A percentile compares a stretch with the other conserved stretches of the same genome.
These are phyloP conservation scores for Phytopythium cucurbitacearum DNA, from an alignment of 352 stramenopile species.

Conservation along the genomic window DNA sequence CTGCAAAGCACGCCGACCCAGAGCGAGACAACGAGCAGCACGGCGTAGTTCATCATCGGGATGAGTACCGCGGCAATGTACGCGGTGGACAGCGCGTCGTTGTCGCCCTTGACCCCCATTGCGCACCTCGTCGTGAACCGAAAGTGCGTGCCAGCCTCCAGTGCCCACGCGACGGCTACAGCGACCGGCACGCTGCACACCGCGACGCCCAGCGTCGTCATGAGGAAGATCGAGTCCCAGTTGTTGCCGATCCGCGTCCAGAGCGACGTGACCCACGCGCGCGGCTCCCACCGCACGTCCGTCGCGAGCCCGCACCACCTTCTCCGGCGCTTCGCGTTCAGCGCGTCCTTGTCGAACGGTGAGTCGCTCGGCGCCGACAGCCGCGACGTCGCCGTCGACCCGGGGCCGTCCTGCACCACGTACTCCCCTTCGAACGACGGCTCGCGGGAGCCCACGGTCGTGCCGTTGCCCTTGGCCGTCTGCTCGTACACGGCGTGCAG, in stretches of 20 bases:
- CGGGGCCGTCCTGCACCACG: slow-evolving; percentile 23
- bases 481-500: slow-evolving; percentile 28
- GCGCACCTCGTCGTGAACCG: slow-evolving; percentile 41
- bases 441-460: slow-evolving; percentile 13
- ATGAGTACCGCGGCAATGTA: slow-evolving; percentile 49
- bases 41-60: slow-evolving; percentile 56
- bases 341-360: slow-evolving; percentile 5
- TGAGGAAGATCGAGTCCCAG: slow-evolving; percentile 74
- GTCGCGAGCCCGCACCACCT: not conserved
- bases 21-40: slow-evolving; percentile 62
- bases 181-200: slow-evolving; percentile 45
- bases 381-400: slow-evolving; percentile 12
- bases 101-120: slow-evolving; percentile 19
- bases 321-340: slow-evolving; percentile 3
- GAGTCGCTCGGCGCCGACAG: slow-evolving; percentile 9
- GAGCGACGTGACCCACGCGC: slow-evolving; percentile 28
- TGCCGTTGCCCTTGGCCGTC: slow-evolving; percentile 13
- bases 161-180: slow-evolving; percentile 23
- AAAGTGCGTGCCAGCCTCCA: slow-evolving; percentile 24
- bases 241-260: slow-evolving; percentile 57
- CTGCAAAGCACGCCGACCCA: slow-evolving; percentile 79
- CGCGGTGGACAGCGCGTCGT: slow-evolving; percentile 30
- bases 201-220: slow-evolving; percentile 45
- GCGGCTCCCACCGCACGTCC: slow-evolving; percentile 10
- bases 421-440: slow-evolving; percentile 21